These are phyloP conservation scores for Epichloe gansuensis DNA, from an alignment of 2,329 filamentous ascomycete genomes.

Conservation along the genomic window DNA sequence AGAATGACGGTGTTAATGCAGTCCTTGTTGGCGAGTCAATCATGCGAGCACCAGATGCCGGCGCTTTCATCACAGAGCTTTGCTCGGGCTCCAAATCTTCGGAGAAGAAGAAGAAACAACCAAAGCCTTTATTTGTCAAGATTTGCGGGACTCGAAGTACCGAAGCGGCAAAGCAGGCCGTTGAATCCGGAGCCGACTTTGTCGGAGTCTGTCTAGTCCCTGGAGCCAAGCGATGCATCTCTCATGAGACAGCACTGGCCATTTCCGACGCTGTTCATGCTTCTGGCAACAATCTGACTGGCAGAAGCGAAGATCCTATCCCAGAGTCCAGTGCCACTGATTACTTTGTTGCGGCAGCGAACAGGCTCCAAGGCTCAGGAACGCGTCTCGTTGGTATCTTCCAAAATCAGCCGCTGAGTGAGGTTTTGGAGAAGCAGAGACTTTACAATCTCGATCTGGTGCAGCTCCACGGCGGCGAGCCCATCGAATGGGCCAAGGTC, in stretches of 20 bases:
- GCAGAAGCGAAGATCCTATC: slow-evolving; percentile 15
- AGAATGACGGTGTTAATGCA: slow-evolving; percentile 79
- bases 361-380: slow-evolving; percentile 38
- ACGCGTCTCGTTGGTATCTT: slow-evolving; percentile 88
- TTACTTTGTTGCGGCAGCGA: slow-evolving; percentile 53
- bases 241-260: slow-evolving; percentile 60
- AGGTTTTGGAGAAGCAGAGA: slow-evolving; percentile 67
- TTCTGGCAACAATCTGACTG: slow-evolving; percentile 39
- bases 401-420: slow-evolving; percentile 73
- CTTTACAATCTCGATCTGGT: slow-evolving; percentile 73
- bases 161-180: slow-evolving; percentile 67
- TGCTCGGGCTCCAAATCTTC: slow-evolving; percentile 45
- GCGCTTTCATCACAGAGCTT: slow-evolving; percentile 70
- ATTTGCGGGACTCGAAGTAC: slow-evolving; percentile 84
- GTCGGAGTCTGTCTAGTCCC: slow-evolving; percentile 87
- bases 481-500: slow-evolving; percentile 77
- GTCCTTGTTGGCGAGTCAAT: slow-evolving; percentile 91
- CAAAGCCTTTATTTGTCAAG: slow-evolving; percentile 59
- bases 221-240: slow-evolving; percentile 66
- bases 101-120: slow-evolving; percentile 21
- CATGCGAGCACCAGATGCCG: slow-evolving; percentile 79
- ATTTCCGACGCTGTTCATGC: slow-evolving; percentile 70
- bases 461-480: slow-evolving; percentile 85
- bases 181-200: slow-evolving; percentile 79
- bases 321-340: slow-evolving; percentile 36